Base-by-base conservation (phyloP, 352 stramenopile species). In the Blastocystis sp. region DNA sequence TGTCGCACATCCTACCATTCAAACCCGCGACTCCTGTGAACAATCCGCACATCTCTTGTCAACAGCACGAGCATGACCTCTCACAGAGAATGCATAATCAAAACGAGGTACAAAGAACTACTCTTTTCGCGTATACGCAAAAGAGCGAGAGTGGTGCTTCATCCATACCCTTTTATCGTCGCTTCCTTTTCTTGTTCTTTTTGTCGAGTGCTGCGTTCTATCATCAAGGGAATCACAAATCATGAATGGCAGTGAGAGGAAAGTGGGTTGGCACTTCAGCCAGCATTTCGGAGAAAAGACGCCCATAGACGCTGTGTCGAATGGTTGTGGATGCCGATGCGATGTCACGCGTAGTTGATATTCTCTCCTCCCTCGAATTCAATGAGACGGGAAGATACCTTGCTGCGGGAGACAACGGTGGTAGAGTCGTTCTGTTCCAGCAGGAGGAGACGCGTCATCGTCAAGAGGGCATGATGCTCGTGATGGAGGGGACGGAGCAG, bases 301-400 rank as follows among this genome's bases (percentile, higher is more conserved):
- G 4, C 35, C 78, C 33, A 61, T 80, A 26, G 80, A 91, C 60
- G 88, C 92, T 31, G 50, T 93, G 78, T 3, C 26, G 3, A 88
- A 90, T 90, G 70, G 78, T 90, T 85, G 19, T 6, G 24, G 6
- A 19, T 13, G 62, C 3, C 26, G 19, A 55, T 88, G 24, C 12
- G 41, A 9, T 62, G 88, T 77, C 50, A 88, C n/a, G 35, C 62
- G 74, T 92, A 95, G 96, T 95, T 55, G 96, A 98, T 65, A 95
- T 98, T 66, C 95, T 98, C 88, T 97, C 96, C 33, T 94, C 95
- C 3, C 95, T 98, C 62, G 94, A 98, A 89, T 98, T 98, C 90
- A 95, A 98, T 88, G 92, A 92, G 26, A 94, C 92, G 21, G 96
- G 96, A 66, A 93, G 97, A 37, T 97, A 96, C 91, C 85, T 98